Evolutionary conservation across 2,329 filamentous ascomycete genomes (phyloP), one percentile per base, ranked within the genome.

Genomic region (Podosphaera aphanis): DNA sequence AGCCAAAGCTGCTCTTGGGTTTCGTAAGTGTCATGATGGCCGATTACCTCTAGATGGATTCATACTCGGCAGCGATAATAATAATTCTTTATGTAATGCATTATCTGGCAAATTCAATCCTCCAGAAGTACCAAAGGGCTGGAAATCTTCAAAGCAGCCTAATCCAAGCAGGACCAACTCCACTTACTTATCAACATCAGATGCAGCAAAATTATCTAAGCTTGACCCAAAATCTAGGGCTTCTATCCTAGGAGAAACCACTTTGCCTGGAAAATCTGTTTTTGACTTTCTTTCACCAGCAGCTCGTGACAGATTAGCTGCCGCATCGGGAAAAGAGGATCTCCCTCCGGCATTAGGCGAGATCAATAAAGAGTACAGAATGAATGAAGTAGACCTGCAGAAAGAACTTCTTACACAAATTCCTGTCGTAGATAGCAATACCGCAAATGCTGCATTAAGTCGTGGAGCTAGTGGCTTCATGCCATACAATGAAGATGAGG

Each of bases 211-310:
- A 60, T 66, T 73, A 2, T 90, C 83, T 0, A 74, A 68, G 1
- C 68, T 93, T 7, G 76, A 93, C 58, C 77, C 83, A 0, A 78
- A 74, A 56, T 68, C 79, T 37, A 75, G 90, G 50, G 86, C 85
- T 11, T 75, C 75, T 3, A 67, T 93, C 0, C 68, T 95, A 1
- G 86, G 86, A 31, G 88, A 94, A 63, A 68, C 73, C 35, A 71
- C 74, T 31, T 66, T 95, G 0, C 86, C 86, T 0, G 83, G 84
- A 0, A 94, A 95, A 63, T 95, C 90, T 0, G 77, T 98, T 2
- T 98, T 95, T 60, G 86, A 95, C 62, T 98, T 82, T 61, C 70
- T 98, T 52, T 82, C 82, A 0, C 69, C 83, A 0, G 71, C 80
- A 29, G 75, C 82, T 2, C 76, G 90, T 49, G 79, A 88, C 44